Evolutionary conservation across 352 stramenopile genomes (phyloP), one percentile per base, ranked within the genome.

Genomic region (Pythium sukuiense): DNA sequence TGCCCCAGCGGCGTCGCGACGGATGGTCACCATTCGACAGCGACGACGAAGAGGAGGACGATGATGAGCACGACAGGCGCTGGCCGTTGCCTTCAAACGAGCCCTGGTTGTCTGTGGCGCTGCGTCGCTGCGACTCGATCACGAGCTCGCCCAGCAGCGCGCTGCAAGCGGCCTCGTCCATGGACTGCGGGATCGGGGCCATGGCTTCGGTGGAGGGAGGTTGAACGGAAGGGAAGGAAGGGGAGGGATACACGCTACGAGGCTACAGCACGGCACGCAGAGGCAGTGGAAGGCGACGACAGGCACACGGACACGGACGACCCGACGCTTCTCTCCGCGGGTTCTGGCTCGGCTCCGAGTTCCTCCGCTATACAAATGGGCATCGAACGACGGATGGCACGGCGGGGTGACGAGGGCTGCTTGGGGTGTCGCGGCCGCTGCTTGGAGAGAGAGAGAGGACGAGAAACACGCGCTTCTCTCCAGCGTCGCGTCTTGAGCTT

Each of bases 1-100:
- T 83, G 41, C 72, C 78, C 81, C 81, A 92, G 14, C 72, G 74
- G 13, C 67, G 63, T 14, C 70, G 69, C 50, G 72, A 71, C 14
- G 67, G 58, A 37, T 58, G 9, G 7, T 57, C 43, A n/a, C 46
- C 48, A 9, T 48, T 57, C 49, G 37, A 11, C 24, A 30, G 43
- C 4, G 37, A 48, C 26, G 50, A 9, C 5, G 55, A 55, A 8
- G 62, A 63, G 1, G 55, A 69, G 0, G 53, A 68, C 1, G 50
- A 61, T 0, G 63, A 70, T 6, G 63, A 55, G 1, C 55, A 70
- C 49, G 48, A 57, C 37, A 55, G 55, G 26, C 55, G 50, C 32
- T 48, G 45, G 49, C 50, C 24, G 8, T 13, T 26, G 2, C 9
- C 18, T 39, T 58, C 52, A 14, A 58, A 58, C 52, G 52, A 58